These are phyloP conservation scores for Apiotrichum veenhuisii DNA, from an alignment of 1,284 basidiomycete species.

Conservation along the genomic window DNA sequence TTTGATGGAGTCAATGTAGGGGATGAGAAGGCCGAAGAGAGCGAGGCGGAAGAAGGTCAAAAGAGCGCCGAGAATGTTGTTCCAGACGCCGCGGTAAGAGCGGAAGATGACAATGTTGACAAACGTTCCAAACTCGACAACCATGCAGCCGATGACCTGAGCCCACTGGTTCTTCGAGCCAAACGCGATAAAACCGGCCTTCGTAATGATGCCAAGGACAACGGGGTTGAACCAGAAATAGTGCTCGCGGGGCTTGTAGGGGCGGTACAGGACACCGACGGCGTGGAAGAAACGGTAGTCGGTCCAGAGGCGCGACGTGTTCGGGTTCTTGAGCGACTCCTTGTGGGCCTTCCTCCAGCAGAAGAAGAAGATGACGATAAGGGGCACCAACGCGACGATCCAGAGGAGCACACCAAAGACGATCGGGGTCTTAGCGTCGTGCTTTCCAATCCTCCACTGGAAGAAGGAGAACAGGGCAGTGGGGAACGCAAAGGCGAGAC, in stretches of 20 bases:
- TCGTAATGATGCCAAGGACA: constrained; percentile 50
- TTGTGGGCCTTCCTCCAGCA: constrained; percentile 31
- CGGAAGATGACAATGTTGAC: constrained; percentile 56
- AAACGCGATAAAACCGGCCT: constrained; percentile 70
- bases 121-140: constrained; percentile 64
- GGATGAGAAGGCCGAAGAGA: constrained; percentile 46
- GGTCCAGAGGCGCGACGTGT: constrained; percentile 45
- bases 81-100: constrained; percentile 49
- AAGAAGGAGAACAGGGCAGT: constrained; percentile 73
- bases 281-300: constrained; percentile 45
- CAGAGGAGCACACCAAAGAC: constrained; percentile 62
- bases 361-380: constrained; percentile 49
- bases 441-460: constrained; percentile 70
- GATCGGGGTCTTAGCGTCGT: constrained; percentile 75
- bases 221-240: constrained; percentile 51
- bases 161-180: constrained; percentile 62
- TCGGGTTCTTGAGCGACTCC: constrained; percentile 28
- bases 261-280: constrained; percentile 48
- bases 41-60: constrained; percentile 41
- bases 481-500: constrained; percentile 63
- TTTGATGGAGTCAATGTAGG: constrained; percentile 43
- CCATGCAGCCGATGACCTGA: constrained; percentile 67
- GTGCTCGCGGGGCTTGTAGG: constrained; percentile 50
- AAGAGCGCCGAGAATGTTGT: constrained; percentile 43
- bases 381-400: constrained; percentile 56